Conservation (phyloP, 164 flowering plant genomes). For the Annona cherimola region DNA sequence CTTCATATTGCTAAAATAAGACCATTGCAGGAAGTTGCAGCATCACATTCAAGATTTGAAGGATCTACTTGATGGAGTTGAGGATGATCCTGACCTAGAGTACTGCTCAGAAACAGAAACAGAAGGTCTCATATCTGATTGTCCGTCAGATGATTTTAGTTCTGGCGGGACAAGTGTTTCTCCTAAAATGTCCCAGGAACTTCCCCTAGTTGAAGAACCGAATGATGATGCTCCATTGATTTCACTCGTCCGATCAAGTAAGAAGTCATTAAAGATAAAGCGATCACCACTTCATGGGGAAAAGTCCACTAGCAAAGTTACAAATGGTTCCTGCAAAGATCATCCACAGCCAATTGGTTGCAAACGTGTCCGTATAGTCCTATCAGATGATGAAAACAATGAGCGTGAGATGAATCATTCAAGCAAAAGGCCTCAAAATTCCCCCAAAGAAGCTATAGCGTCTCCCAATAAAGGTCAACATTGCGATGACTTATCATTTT, state of each 20-base stretch:
- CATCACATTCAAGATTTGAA: conserved; percentile 50
- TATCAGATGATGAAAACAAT: conserved; percentile 90
- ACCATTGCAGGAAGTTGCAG: conserved; percentile 56
- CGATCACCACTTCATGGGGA: conserved; percentile 7
- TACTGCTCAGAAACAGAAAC: conserved; percentile 85
- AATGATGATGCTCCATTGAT: conserved; percentile 51
- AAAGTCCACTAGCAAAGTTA: conserved; percentile 14
- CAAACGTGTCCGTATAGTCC: conserved; percentile 68
- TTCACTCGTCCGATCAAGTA: conserved; percentile 33
- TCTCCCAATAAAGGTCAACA: conserved; percentile 55
- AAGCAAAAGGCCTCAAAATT: conserved; percentile 18
- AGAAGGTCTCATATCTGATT: conserved; percentile 38
- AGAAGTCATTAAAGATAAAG: conserved; percentile 24
- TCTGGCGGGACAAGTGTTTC: conserved; percentile 27
- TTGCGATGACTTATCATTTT: not conserved
- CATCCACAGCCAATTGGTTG: conserved; percentile 51
- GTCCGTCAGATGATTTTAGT: conserved; percentile 25
- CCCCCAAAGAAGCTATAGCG: conserved; percentile 33
- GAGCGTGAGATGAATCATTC: conserved; percentile 25
- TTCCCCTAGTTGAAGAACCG: conserved; percentile 25
- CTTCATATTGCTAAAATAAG: not conserved
- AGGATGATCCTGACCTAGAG: conserved; percentile 23
- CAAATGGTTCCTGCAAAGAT: conserved; percentile 27
- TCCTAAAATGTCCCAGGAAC: conserved; percentile 18
- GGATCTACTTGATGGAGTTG: conserved; percentile 23